Evolutionary conservation across 1,284 basidiomycete genomes (phyloP), one percentile per base, ranked within the genome.

Genomic region (Ceratobasidium sp.): DNA sequence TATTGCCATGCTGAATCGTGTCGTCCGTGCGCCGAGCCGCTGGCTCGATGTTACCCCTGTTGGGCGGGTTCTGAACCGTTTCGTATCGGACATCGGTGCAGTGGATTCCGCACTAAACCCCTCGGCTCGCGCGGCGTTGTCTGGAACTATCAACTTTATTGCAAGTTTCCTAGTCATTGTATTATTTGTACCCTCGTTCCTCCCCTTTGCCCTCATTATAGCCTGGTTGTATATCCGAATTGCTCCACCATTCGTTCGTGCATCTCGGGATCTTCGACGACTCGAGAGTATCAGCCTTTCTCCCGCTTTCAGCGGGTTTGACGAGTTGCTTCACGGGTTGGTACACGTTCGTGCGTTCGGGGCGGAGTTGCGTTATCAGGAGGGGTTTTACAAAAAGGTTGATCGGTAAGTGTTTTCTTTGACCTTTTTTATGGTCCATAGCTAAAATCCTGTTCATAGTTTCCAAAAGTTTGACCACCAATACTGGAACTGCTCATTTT

Each of bases 291-390:
- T 90, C 40, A 90, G 89, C 17, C 84, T 92, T 15, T 92, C 90
- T 1, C 91, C 91, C 1, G 88, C 91, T 0, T 92, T 92, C 81
- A 88, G 91, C 19, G 92, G 92, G 0, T 95, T 93, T 81, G 91
- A 92, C 78, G 94, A 96, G 81, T 85, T 95, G 15, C 85, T 96
- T 51, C 88, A 86, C 69, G 95, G 95, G 3, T 88, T 95, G 52
- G 85, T 90, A 40, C 91, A 94, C 79, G 90, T 96, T 25, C 89
- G 94, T 34, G 95, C 94, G 0, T 96, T 95, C 82, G 92, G 90
- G 1, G 93, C 92, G 86, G 94, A 95, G 81, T 85, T 86, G 40
- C 84, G 91, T 76, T 95, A 95, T 83, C 92, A 95, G 80, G 86
- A 91, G 78, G 80, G 84, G 19, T 92, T 95, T 80, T 94, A 93